Percentiles rank a stretch among this genome's conserved stretches.
Evolutionary conservation across 148 eudicot species (phyloP).

Genomic region (Polygonum aviculare): DNA sequence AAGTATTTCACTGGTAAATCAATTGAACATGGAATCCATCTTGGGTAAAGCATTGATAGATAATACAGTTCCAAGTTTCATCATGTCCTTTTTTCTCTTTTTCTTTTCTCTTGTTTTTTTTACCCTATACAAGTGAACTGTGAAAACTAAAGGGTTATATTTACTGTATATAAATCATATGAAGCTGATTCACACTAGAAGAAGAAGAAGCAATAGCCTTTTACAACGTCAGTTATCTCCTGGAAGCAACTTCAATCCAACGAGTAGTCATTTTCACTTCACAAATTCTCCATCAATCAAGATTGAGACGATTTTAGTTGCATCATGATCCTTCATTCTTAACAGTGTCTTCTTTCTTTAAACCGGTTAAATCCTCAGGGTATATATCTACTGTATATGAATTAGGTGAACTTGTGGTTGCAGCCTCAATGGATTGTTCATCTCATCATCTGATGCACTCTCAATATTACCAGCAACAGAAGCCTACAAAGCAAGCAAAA

Average conservation of each 20-base stretch:
- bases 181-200: neutral
- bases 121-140: neutral
- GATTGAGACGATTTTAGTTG: neutral
- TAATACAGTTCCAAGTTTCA: neutral
- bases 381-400: slow-evolving; percentile 2
- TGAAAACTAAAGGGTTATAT: neutral
- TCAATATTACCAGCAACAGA: slow-evolving; percentile 2
- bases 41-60: too few relatives aligned
- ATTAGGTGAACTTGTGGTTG: slow-evolving; percentile 5
- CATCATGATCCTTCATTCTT: neutral
- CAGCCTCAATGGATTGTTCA: neutral
- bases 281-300: neutral
- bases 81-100: neutral
- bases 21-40: neutral
- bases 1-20: neutral
- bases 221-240: neutral
- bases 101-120: neutral
- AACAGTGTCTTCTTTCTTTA: neutral
- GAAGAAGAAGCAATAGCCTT: neutral
- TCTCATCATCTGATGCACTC: slow-evolving; percentile 5
- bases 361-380: neutral
- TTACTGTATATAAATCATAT: neutral
- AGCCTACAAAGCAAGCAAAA: neutral
- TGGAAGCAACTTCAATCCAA: neutral
- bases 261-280: neutral